Evolutionary conservation across 1,284 basidiomycete species (phyloP), one percentile per base, ranked within the genome.

Genomic region (Malassezia caprae): DNA sequence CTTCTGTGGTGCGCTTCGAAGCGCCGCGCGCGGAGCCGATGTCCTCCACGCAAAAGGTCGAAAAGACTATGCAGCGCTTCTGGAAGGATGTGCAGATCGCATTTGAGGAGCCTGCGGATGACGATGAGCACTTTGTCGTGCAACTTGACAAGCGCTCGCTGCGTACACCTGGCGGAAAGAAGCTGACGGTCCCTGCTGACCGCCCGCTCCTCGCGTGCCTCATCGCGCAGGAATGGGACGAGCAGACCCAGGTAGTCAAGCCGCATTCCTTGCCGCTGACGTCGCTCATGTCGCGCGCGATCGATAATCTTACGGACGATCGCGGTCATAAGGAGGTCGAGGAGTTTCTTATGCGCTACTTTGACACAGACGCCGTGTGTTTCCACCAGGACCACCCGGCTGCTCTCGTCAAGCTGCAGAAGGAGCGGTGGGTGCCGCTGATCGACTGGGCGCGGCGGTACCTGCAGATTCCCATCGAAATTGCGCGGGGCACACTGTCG

Each of bases 151-250:
- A 82, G 58, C 82, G 90, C 24, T 78, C 86, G 0, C 80, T 98
- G 53, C 90, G 87, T 74, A 96, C 93, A 15, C 90, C 93, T 0
- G 80, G 79, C 0, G 90, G 91, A 6, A 82, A 84, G 32, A 79
- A 79, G 6, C 77, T 98, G 28, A 72, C 83, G 24, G 71, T 98
- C 15, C 90, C 90, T 0, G 75, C 77, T 34, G 78, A 83, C 55
- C 86, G 88, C 64, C 76, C 79, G 42, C 74, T 93, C 30, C 79
- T 87, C 17, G 90, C 93, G 1, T 80, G 86, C 1, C 80, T 96
- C 53, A 85, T 98, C 62, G 91, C 90, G 10, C 82, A 86, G 56
- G 93, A 98, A 78, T 98, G 93, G 93, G 88, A 94, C 72, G 88
- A 87, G 70, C 93, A 96, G 78, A 83, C 84, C 54, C 83, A 79